Percentiles rank a stretch among this genome's conserved stretches.
Conservation (phyloP, 1,284 basidiomycete species). For the Flammula alnicola region DNA sequence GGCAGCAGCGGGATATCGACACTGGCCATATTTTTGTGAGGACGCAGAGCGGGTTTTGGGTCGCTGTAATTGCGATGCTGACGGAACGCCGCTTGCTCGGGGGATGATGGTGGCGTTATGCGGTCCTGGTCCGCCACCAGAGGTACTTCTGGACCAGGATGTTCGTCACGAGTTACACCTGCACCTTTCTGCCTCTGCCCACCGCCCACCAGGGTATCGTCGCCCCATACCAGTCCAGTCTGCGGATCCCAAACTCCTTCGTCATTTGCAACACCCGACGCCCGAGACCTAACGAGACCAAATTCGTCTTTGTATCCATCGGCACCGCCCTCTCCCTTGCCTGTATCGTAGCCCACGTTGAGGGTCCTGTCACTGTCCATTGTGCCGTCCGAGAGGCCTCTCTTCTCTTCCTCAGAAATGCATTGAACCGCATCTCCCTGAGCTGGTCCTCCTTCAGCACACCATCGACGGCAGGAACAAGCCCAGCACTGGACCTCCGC, state of each 20-base stretch:
- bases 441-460: slow-evolving; percentile 28
- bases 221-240: no score
- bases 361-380: slow-evolving; percentile 10
- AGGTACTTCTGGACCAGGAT: not conserved
- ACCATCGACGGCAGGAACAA: not conserved
- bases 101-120: slow-evolving; percentile 9
- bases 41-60: slow-evolving; percentile 2
- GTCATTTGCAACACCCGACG: no score
- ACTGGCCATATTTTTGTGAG: slow-evolving; percentile 4
- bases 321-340: no score
- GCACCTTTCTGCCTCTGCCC: no score
- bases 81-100: slow-evolving; percentile 3
- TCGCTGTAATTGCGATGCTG: slow-evolving; percentile 10
- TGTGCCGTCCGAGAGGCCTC: slow-evolving; percentile 6
- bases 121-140: slow-evolving; percentile 4
- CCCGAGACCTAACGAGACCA: no score
- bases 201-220: no score
- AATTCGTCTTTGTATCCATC: no score
- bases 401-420: slow-evolving; percentile 28
- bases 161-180: not conserved
- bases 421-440: slow-evolving; percentile 26
- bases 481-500: slow-evolving; percentile 7
- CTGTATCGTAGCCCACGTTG: not conserved
- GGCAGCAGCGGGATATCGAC: slow-evolving; percentile 6
- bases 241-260: no score